These are phyloP conservation scores for Geosmithia putterillii DNA, from an alignment of 2,329 filamentous ascomycete species.

Conservation along the genomic window DNA sequence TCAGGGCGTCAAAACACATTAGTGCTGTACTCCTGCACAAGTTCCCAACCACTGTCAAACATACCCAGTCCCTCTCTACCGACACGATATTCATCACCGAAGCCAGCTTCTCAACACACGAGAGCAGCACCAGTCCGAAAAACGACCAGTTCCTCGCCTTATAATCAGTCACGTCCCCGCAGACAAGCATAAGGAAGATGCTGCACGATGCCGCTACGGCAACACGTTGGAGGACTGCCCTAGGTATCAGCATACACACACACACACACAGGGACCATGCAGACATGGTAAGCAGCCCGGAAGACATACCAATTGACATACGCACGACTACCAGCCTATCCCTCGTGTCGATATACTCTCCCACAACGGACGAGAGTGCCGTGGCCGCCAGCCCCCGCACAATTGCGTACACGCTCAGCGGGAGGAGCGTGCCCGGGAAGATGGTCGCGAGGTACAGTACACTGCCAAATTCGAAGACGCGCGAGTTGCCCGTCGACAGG, in stretches of 20 bases:
- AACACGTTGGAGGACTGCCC: conserved; percentile 24
- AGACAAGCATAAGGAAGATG: conserved; percentile 25
- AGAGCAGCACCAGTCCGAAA: conserved; percentile 32
- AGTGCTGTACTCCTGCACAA: background rate
- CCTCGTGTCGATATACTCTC: conserved; percentile 43
- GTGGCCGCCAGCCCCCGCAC: conserved; percentile 45
- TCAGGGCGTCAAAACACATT: rapidly evolving
- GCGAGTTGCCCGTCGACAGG: conserved; percentile 52
- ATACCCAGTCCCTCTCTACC: conserved; percentile 60
- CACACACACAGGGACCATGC: background rate
- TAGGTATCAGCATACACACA: too few species aligned
- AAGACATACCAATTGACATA: conserved; percentile 27
- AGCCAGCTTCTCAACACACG: conserved; percentile 57
- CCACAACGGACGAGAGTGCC: conserved; percentile 44
- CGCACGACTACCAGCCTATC: conserved; percentile 37
- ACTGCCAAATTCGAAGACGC: conserved; percentile 51
- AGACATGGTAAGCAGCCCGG: background rate
- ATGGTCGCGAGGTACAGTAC: conserved; percentile 45
- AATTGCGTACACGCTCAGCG: conserved; percentile 58
- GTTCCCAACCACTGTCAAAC: background rate
- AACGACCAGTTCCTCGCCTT: conserved; percentile 14
- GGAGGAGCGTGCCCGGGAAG: conserved; percentile 48
- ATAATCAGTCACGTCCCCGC: background rate
- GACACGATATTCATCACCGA: conserved; percentile 54
- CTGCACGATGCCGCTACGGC: conserved; percentile 34